Evolutionary conservation across 2,329 filamentous ascomycete genomes (phyloP).

Genomic region (Claviceps sp.): DNA sequence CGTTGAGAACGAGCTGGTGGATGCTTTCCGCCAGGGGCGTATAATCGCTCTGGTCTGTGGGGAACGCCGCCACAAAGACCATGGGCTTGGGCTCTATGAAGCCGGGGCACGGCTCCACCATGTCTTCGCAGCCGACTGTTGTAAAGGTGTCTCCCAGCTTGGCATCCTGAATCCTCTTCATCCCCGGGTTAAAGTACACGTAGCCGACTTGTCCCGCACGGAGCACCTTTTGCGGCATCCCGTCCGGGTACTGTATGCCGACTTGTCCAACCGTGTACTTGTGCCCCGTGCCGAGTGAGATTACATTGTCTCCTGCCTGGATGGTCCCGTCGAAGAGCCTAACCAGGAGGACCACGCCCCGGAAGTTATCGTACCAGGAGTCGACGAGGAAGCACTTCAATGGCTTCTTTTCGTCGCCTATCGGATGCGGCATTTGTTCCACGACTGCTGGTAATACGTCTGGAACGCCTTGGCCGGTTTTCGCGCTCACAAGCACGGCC

Average conservation of each 20-base stretch:
- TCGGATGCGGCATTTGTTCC: slow-evolving; percentile 67
- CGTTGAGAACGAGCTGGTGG: slow-evolving; percentile 83
- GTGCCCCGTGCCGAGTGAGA: slow-evolving; percentile 75
- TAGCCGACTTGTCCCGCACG: slow-evolving; percentile 93
- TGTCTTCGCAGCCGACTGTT: slow-evolving; percentile 58
- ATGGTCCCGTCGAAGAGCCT: slow-evolving; percentile 82
- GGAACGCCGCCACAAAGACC: slow-evolving; percentile 97
- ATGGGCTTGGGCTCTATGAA: slow-evolving; percentile 97
- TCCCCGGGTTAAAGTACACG: slow-evolving; percentile 92
- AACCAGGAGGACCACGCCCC: slow-evolving; percentile 83
- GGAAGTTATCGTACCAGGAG: slow-evolving; percentile 96
- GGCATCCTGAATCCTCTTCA: slow-evolving; percentile 92
- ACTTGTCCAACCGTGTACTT: slow-evolving; percentile 94
- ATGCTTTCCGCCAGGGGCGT: slow-evolving; percentile 85
- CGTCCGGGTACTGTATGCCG: slow-evolving; percentile 86
- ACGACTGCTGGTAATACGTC: slow-evolving; percentile 76
- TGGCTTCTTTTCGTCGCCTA: slow-evolving; percentile 59
- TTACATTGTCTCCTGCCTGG: slow-evolving; percentile 68
- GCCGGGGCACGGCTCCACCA: slow-evolving; percentile 70
- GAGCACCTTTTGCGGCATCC: slow-evolving; percentile 65
- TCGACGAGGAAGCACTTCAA: slow-evolving; percentile 82
- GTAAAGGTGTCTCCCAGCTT: slow-evolving; percentile 96
- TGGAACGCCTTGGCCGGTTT: slow-evolving; percentile 81
- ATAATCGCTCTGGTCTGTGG: slow-evolving; percentile 81
- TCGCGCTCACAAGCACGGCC: slow-evolving; percentile 67